Evolutionary conservation across 1,139 yeast species (phyloP).

Genomic region (Kurtzmaniella quercitrusa): DNA sequence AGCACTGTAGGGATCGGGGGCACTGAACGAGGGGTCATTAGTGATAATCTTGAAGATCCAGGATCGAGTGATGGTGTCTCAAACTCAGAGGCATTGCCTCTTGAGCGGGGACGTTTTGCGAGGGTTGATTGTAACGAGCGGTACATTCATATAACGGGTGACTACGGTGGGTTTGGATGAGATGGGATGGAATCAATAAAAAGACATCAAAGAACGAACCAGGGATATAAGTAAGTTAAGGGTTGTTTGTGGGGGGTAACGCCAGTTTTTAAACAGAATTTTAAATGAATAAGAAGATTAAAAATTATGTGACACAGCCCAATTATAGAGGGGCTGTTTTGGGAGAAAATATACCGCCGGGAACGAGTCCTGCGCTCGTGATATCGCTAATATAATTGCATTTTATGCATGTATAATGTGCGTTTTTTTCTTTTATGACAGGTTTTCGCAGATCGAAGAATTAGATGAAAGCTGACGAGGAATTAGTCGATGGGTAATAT

Average conservation of each 20-base stretch:
- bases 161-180: neutral
- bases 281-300: neutral
- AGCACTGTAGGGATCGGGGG: slow-evolving; percentile 1
- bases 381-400: neutral
- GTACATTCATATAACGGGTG: neutral
- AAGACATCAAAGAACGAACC: too few species aligned
- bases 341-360: neutral
- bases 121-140: neutral
- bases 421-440: neutral
- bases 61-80: neutral
- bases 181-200: neutral
- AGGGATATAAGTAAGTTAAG: too few species aligned
- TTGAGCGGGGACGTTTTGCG: neutral
- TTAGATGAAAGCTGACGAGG: too few species aligned
- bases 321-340: neutral
- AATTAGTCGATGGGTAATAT: too few species aligned
- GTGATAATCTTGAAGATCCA: neutral
- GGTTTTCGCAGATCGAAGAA: neutral
- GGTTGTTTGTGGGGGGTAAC: too few species aligned
- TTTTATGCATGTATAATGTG: neutral
- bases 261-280: too few species aligned
- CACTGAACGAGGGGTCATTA: neutral
- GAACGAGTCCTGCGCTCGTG: neutral
- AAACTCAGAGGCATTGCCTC: neutral
- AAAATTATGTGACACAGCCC: neutral